Base-by-base conservation (phyloP, 768 basidiomycete genomes). In the Boletus patriciae region DNA sequence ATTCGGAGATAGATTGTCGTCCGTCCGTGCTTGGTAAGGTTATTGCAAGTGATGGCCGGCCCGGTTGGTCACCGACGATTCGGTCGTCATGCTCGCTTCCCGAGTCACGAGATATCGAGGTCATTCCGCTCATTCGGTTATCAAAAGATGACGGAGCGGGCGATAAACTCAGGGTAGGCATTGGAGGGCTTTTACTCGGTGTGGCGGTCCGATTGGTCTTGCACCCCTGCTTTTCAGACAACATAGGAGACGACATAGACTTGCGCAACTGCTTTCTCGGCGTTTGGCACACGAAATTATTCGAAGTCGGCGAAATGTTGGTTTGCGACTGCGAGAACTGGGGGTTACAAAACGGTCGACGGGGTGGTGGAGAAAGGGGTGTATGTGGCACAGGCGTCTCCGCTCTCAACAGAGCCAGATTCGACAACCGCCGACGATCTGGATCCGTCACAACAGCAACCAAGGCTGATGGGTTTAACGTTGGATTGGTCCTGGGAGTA, bases 361-460 rank as follows among this genome's bases (percentile, higher is more conserved):
- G 79, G 11, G 89, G 88, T 6, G 89, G 83, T 36, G 87, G 89
- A 3, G 83, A 76, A 19, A 91, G 76, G 21, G 87, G 84, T 2
- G 79, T 82, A 58, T 85, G 72, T 21, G 78, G 83, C 11, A 78
- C 81, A 13, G 89, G 90, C 0, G 86, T 89, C 58, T 86, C 86
- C 15, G 82, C 84, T 16, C 88, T 84, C 34, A 74, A 59, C 21
- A 83, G 82, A 38, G 81, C 71, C 43, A 77, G 77, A 58, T 76
- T 81, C 7, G 78, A 73, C 45, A 70, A 55, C 33, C 67, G 68
- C 46, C 74, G 71, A 36, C 73, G 71, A 37, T 77, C 76, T n/a
- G 61, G 72, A 33, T 62, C 60, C 15, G 52, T 34, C 33, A 65
- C 60, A 53, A 65, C 45, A 36, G 63, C 64, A 41, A 54, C 53